phyloP scores from a whole-genome alignment of 306 rosid genomes.

The Inga laurina region DNA sequence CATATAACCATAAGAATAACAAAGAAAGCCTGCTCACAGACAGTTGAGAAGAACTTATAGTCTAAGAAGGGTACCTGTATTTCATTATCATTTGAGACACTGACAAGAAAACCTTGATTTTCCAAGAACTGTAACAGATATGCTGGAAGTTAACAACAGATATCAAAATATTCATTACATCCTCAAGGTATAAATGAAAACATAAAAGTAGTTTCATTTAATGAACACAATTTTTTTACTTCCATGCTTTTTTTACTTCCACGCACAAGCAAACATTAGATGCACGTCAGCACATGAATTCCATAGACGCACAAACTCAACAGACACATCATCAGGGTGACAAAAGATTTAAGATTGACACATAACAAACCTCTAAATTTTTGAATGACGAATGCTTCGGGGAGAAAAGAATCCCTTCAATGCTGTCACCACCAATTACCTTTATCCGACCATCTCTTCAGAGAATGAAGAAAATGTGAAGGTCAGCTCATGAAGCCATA shows the following conservation, averaged over 20 bases:
- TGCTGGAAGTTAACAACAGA: constrained; percentile 7
- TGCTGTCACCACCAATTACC: constrained; percentile 75
- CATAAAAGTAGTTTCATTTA: constrained; percentile 3
- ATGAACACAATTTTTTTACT: constrained; percentile 13
- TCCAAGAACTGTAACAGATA: constrained; percentile 67
- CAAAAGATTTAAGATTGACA: constrained; percentile 2
- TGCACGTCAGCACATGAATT: not conserved
- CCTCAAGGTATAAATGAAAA: not conserved
- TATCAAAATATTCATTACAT: constrained; percentile 21
- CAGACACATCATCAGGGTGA: constrained; percentile 9
- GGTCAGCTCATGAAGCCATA: constrained; percentile 31
- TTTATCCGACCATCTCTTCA: constrained; percentile 94
- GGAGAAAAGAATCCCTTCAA: constrained; percentile 76
- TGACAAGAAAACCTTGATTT: constrained; percentile 84
- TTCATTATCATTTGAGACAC: constrained; percentile 73
- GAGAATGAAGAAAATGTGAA: constrained; percentile 28
- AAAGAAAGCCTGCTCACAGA: constrained; percentile 10
- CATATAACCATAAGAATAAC: constrained; percentile 10
- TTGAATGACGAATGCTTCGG: constrained; percentile 63
- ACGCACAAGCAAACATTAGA: not conserved
- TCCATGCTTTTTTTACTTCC: not conserved
- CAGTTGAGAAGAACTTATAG: constrained; percentile 23
- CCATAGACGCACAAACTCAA: constrained; percentile 15
- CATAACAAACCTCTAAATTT: constrained; percentile 69
- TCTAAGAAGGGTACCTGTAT: constrained; percentile 65